phyloP scores from a whole-genome alignment of 176 grass and related monocot genomes.

The Musa troglodytarum region DNA sequence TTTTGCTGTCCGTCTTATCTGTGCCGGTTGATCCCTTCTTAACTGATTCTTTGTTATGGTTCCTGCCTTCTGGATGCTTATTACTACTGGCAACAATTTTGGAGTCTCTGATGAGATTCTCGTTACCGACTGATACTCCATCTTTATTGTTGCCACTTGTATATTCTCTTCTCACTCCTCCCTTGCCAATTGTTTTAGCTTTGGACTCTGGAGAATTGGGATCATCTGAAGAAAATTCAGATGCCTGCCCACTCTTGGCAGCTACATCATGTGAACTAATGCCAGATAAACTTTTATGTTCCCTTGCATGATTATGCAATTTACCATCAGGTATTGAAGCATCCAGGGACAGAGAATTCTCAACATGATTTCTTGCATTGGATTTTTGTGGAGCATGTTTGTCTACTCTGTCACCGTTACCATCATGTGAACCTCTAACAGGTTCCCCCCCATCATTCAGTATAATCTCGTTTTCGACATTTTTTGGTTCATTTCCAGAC shows the following conservation, averaged over 20 bases:
- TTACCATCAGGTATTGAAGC: slow-evolving; percentile 15
- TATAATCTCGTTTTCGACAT: slow-evolving; percentile 20
- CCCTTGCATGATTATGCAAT: slow-evolving; percentile 9
- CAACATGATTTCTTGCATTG: slow-evolving; percentile 4
- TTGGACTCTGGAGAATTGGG: slow-evolving; percentile 17
- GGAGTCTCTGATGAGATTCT: slow-evolving; percentile 24
- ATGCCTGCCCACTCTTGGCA: not conserved
- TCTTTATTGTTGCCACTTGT: slow-evolving; percentile 10
- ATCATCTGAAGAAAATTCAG: not conserved
- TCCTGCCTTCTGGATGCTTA: slow-evolving; percentile 28
- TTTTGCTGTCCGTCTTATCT: slow-evolving; percentile 22
- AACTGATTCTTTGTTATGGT: slow-evolving; percentile 18
- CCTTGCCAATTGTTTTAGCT: slow-evolving; percentile 13
- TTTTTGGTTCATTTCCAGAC: slow-evolving; percentile 16
- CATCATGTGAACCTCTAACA: not conserved
- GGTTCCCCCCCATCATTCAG: slow-evolving; percentile 3
- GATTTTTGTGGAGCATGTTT: not conserved
- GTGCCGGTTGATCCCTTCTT: slow-evolving; percentile 25
- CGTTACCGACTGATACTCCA: slow-evolving; percentile 9
- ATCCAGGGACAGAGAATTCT: slow-evolving; percentile 4
- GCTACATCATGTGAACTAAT: not conserved
- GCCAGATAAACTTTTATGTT: not conserved
- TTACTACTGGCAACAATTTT: slow-evolving; percentile 18
- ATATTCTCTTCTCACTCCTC: slow-evolving; percentile 14
- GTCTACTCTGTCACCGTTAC: not conserved